Base-by-base conservation (phyloP, 208 protist species). In the Leishmania martiniquensis region DNA sequence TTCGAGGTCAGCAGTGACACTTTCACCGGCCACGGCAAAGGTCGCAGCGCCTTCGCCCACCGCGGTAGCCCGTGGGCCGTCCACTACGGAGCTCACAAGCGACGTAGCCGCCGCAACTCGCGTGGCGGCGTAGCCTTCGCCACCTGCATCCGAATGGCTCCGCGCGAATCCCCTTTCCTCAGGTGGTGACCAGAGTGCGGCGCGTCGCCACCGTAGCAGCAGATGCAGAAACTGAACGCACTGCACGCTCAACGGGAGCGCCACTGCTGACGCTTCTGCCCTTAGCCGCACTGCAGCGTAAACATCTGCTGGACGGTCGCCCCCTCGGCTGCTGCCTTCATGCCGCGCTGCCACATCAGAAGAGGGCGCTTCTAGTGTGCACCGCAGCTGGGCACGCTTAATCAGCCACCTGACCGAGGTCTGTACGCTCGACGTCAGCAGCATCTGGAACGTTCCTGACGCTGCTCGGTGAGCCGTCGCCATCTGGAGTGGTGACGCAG, bases 191-290 rank as follows among this genome's bases (percentile, higher is more conserved):
- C 92, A 96, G 49, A 96, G 70, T 2, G 83, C 85, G 6, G 83
- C 60, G 3, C 87, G 76, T 62, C 81, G 83, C 45, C 90, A 81
- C 9, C 90, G 92, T 72, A 96, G 59, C 7, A 96, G 67, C 15
- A 91, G 75, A 75, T 96, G 92, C 4, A 94, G 52, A 12, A 93
- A 51, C 72, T 96, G 92, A 22, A 89, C 81, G 25, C 85, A 80
- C 80, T 95, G 86, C n/a, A 91, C 78, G 17, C 77, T 78, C 6
- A 85, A 54, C 7, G 42, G 15, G 39, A 90, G 84, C 59, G 73
- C 68, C 10, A 80, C 71, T 54, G 42, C 7, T 22, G 47, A 34
- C 45, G 68, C 47, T 4, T 52, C 15, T 17, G 20, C 32, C 6
- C 17, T 29, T 15, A 9, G 6, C 5, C 42, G 65, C 65, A 69